Evolutionary conservation across 139 green algal genomes (phyloP).

Genomic region (Asterochloris sp.): DNA sequence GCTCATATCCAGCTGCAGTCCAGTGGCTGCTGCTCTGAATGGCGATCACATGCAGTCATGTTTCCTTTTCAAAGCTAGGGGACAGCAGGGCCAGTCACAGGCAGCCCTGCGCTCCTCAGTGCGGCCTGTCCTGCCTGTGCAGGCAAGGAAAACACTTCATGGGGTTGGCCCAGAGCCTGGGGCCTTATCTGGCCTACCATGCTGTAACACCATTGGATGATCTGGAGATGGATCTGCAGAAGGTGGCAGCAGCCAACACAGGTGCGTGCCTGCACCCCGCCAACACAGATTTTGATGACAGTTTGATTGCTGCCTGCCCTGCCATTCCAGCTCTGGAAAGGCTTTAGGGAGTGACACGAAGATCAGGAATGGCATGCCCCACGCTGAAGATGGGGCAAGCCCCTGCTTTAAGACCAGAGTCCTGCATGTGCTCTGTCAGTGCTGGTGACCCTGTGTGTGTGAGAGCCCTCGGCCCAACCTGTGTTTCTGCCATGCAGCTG

Average conservation of each 20-base stretch:
- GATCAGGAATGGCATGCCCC: too few species aligned
- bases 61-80: not conserved
- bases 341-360: too few species aligned
- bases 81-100: too few species aligned
- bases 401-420: too few species aligned
- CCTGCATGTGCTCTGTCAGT: too few species aligned
- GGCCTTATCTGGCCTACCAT: constrained; percentile 11
- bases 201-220: not conserved
- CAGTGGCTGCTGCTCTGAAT: not conserved
- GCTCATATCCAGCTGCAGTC: not conserved
- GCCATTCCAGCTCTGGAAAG: too few species aligned
- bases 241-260: not conserved
- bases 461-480: too few species aligned
- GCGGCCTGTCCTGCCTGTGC: not conserved
- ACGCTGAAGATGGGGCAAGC: too few species aligned
- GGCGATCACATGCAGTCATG: not conserved
- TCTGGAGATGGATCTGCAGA: not conserved
- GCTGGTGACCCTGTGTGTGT: too few species aligned
- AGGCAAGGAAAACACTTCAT: constrained; percentile 4
- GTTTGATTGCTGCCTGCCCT: too few species aligned
- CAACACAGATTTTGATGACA: too few species aligned
- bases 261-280: not conserved
- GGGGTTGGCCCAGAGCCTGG: constrained; percentile 5
- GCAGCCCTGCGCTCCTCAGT: not conserved
- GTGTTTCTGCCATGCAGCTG: too few species aligned